Evolutionary conservation across 1,139 yeast genomes (phyloP), one percentile per base, ranked within the genome.

Genomic region (Trichomonascaceae sp.): DNA sequence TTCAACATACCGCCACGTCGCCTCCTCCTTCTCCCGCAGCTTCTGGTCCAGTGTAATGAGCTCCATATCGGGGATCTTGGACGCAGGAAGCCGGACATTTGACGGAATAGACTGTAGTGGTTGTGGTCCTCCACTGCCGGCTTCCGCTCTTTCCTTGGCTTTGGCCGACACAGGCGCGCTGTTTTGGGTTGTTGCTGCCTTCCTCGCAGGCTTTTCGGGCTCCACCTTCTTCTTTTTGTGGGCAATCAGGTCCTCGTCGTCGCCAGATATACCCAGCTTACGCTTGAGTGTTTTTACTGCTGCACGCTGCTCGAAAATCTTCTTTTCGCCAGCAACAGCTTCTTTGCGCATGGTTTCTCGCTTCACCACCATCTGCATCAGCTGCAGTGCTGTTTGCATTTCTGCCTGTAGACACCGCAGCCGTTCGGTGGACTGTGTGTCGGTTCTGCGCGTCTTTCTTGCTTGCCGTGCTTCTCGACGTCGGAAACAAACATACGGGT

Each of bases 391-490:
- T 37, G 76, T 68, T 45, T 74, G 78, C 61, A 89, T 65, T 41
- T 92, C 94, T 42, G 69, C 69, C 44, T 79, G 82, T 31, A 92
- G 61, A 40, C 71, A 59, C 27, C 93, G 70, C 34, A 89, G 65
- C 45, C 89, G 73, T 54, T 87, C 96, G 5, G 89, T 80, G 44
- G 93, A 85, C 44, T 84, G 78, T 26, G 81, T 73, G 59, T 92
- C 99, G 0, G 96, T 84, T 44, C 97, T 72, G 55, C 99, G 74
- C 0, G 99, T 92, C 56, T 89, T 89, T 56, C 99, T 77, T 27
- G 93, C 93, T 54, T 82, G 96, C 44, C 98, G 74, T 45, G 85
- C 78, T 51, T 87, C 98, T 57, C 99, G 79, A 48, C 96, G 75
- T 51, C 99, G 73, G 63, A 92, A 89, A 61, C 96, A 84, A 30